Conservation (phyloP, 2,329 filamentous ascomycete species). For the Paecilomyces formosus region DNA sequence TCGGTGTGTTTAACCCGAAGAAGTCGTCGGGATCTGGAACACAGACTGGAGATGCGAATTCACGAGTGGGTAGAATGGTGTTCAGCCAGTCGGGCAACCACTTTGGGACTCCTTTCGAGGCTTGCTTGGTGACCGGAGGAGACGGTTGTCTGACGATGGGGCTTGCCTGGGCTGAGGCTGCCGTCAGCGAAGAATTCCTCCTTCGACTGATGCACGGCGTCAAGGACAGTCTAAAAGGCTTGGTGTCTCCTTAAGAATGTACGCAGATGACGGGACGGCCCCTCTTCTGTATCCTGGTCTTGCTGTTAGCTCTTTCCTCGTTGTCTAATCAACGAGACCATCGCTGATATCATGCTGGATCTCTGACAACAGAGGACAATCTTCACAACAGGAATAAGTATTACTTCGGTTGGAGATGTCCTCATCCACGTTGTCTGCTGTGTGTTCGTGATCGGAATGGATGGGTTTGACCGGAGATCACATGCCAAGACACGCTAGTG, state of each 20-base stretch:
- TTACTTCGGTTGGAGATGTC: too few relatives aligned
- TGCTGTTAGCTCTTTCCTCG: neutral
- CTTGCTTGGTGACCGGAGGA: neutral
- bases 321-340: neutral
- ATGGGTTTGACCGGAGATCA: neutral
- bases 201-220: neutral
- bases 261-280: neutral
- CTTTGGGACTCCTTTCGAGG: neutral
- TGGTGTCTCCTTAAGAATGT: neutral
- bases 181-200: neutral
- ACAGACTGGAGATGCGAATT: neutral
- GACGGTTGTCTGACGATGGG: neutral
- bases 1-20: neutral
- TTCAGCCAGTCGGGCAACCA: neutral
- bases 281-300: neutral
- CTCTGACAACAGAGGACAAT: too few relatives aligned
- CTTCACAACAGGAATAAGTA: too few relatives aligned
- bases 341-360: too few relatives aligned
- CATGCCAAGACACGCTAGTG: neutral
- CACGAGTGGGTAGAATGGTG: neutral
- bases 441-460: neutral
- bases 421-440: neutral
- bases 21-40: neutral
- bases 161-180: neutral
- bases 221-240: neutral